Conservation (phyloP, 345 rosid species). For the sweet orange (Citrus sinensis) region DNA sequence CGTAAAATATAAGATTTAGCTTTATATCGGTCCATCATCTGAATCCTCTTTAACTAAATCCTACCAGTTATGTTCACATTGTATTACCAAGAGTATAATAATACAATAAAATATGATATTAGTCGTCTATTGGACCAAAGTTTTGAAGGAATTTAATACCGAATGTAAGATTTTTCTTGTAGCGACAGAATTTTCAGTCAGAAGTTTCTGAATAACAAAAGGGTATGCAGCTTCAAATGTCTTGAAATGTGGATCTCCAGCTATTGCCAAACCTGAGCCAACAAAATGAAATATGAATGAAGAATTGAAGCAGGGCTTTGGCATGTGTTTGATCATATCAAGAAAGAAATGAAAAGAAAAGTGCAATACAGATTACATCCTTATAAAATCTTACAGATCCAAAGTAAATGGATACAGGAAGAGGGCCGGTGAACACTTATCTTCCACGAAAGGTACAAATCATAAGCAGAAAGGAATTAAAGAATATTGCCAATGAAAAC, state of each 20-base stretch:
- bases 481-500: background rate
- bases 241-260: slow-evolving; percentile 77
- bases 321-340: background rate
- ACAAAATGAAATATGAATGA: slow-evolving; percentile 13
- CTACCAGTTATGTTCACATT: background rate
- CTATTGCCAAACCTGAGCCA: slow-evolving; percentile 76
- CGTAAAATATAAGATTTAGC: background rate
- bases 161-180: slow-evolving; percentile 75
- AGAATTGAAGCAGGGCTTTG: background rate
- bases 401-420: background rate
- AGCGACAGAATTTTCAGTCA: slow-evolving; percentile 71
- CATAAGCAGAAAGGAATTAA: background rate
- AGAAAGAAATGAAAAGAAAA: background rate
- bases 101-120: background rate
- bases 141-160: slow-evolving; percentile 38
- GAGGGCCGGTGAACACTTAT: slow-evolving; percentile 27
- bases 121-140: background rate
- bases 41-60: slow-evolving; percentile 5
- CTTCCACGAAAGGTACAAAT: slow-evolving; percentile 65
- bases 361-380: background rate
- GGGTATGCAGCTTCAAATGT: slow-evolving; percentile 97
- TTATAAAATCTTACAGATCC: background rate
- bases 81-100: background rate
- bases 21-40: background rate
- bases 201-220: slow-evolving; percentile 76